phyloP scores from a whole-genome alignment of 2,329 filamentous ascomycete genomes.

The Penicillium capsulatum region DNA sequence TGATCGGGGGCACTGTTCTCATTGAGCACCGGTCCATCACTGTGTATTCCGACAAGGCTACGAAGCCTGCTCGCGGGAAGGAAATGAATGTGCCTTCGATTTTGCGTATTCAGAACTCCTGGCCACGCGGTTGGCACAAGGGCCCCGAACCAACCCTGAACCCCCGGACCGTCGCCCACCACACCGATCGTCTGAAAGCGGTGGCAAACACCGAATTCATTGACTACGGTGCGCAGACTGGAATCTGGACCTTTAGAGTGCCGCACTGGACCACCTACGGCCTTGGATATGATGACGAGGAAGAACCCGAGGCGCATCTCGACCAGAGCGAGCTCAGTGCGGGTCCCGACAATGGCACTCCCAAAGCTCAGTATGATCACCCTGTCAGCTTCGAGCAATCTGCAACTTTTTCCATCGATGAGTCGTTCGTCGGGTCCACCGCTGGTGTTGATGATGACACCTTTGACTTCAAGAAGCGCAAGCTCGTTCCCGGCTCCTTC shows the following conservation, averaged over 20 bases:
- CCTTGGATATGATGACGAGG: slow-evolving; percentile 70
- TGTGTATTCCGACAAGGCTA: slow-evolving; percentile 71
- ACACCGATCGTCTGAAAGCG: slow-evolving; percentile 71
- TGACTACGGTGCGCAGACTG: slow-evolving; percentile 71
- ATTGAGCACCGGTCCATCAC: slow-evolving; percentile 76
- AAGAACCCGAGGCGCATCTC: slow-evolving; percentile 50
- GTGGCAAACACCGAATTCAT: slow-evolving; percentile 79
- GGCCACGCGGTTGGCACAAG: slow-evolving; percentile 68
- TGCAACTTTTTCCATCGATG: slow-evolving; percentile 40
- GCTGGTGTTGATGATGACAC: slow-evolving; percentile 51
- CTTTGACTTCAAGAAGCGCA: slow-evolving; percentile 54
- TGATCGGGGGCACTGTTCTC: slow-evolving; percentile 71
- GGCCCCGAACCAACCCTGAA: slow-evolving; percentile 15
- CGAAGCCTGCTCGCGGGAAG: slow-evolving; percentile 79
- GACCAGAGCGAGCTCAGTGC: slow-evolving; percentile 50
- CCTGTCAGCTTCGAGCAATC: slow-evolving; percentile 36
- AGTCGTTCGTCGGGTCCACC: slow-evolving; percentile 39
- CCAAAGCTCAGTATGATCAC: slow-evolving; percentile 36
- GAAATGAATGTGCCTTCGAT: slow-evolving; percentile 87
- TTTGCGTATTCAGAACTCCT: slow-evolving; percentile 87
- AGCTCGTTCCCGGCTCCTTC: slow-evolving; percentile 73
- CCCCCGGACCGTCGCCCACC: slow-evolving; percentile 61
- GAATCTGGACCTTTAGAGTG: slow-evolving; percentile 88
- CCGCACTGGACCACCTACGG: slow-evolving; percentile 96
- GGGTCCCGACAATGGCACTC: slow-evolving; percentile 48